Percentiles rank a stretch among this genome's conserved stretches.
These are phyloP conservation scores for Colletotrichum sp. DNA, from an alignment of 2,329 filamentous ascomycete genomes.

Conservation along the genomic window DNA sequence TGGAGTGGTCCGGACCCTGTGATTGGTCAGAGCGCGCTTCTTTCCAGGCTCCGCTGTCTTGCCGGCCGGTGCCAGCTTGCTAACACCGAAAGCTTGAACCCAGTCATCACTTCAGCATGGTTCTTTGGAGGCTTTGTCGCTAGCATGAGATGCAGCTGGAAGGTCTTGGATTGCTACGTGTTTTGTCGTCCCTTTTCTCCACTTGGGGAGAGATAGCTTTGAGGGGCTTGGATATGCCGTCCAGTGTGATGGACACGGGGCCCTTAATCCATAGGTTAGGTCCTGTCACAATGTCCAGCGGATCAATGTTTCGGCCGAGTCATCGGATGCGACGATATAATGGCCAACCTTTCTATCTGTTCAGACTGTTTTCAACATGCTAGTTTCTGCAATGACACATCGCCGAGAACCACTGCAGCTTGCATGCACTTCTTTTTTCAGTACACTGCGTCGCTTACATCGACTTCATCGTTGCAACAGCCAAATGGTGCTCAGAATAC, in stretches of 20 bases:
- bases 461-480: background rate
- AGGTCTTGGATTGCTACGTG: background rate
- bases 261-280: background rate
- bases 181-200: background rate
- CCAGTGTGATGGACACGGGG: too few relatives aligned
- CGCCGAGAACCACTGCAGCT: background rate
- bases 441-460: background rate
- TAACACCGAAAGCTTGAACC: background rate
- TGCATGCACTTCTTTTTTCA: background rate
- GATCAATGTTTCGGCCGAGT: background rate
- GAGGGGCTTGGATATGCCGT: background rate
- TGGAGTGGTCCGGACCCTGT: background rate
- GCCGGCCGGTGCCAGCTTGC: background rate
- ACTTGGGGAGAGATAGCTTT: background rate
- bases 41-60: background rate
- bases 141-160: background rate
- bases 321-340: background rate
- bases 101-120: background rate
- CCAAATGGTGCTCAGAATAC: background rate
- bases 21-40: conserved; percentile 3
- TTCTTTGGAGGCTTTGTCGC: background rate
- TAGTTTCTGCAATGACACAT: background rate
- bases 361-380: background rate
- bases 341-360: background rate
- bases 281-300: background rate